Base-by-base conservation (phyloP, 441 rosid genomes). In the Adansonia gregorii region DNA sequence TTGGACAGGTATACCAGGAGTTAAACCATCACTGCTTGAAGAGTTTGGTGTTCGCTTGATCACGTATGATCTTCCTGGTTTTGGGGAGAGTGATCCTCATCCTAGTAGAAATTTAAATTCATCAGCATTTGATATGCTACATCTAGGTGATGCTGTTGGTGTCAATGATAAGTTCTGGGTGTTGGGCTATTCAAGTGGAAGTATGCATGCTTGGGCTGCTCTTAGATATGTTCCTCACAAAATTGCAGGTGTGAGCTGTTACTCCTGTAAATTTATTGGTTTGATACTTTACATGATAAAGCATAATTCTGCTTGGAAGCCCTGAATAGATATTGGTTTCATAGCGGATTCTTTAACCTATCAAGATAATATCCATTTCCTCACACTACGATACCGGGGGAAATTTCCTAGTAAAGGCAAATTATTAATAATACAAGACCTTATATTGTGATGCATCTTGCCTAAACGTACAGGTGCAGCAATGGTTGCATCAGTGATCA, bases 1-100 rank as follows among this genome's bases (percentile, higher is more conserved):
- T 77, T 8, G 10, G 39, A 76, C 74, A 92, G 99, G 94, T 81
- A 86, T 96, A 31, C 97, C 97, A 61, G 97, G 99, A 72, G 82
- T 91, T 66, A 89, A 87, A 82, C 78, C 85, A 67, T 85, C 98
- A 45, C 76, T 92, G 82, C 90, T 94, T 15, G 89, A 86, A 85
- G 94, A 96, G 82, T 91, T 84, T 78, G 93, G 95, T 58, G 89
- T 89, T 69, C 90, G 88, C 63, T 83, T 89, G 81, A 81, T 91
- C 58, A 84, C 92, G 46, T 91, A 89, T 78, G 95, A 91, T 84
- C 95, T 89, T 82, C 93, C 95, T 76, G 93, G 95, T 73, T 89
- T 86, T 79, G 95, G 95, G 63, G 95, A 91, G 85, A 91, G 95
- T 72, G 95, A 91, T 73, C 88, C 91, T 81, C 89, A 87, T 81